Evolutionary conservation across 371 early-diverging fungal species (phyloP).

Genomic region (Zancudomyces culisetae): DNA sequence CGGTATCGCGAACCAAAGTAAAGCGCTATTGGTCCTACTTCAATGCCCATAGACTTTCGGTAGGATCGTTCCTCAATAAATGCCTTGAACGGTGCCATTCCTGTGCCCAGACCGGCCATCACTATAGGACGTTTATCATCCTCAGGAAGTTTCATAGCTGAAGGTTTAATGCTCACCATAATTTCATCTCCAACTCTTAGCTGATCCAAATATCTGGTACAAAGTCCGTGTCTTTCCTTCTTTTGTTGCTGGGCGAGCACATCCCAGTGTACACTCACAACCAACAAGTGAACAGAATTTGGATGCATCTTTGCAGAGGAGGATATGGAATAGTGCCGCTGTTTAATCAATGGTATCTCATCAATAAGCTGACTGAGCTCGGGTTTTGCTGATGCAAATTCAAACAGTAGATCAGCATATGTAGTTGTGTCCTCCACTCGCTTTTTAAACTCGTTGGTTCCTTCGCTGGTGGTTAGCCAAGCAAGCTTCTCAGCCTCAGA

Average conservation of each 20-base stretch:
- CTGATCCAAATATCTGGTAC: constrained; percentile 66
- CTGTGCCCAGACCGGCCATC: constrained; percentile 92
- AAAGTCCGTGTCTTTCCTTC: constrained; percentile 59
- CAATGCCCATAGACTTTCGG: constrained; percentile 45
- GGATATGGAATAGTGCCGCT: constrained; percentile 88
- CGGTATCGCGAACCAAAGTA: constrained; percentile 90
- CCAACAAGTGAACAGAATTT: constrained; percentile 67
- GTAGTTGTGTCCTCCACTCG: constrained; percentile 66
- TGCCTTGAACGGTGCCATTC: constrained; percentile 94
- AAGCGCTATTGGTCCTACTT: constrained; percentile 76
- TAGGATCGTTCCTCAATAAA: constrained; percentile 82
- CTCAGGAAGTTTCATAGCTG: constrained; percentile 83
- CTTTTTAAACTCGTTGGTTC: constrained; percentile 56
- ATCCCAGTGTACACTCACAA: constrained; percentile 79
- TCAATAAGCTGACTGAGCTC: constrained; percentile 43
- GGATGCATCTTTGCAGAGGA: constrained; percentile 71
- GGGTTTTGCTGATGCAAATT: constrained; percentile 68
- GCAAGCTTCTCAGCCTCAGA: constrained; percentile 50
- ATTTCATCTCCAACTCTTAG: constrained; percentile 46
- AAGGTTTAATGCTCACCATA: constrained; percentile 79
- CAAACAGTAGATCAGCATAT: constrained; percentile 66
- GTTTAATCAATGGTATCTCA: constrained; percentile 68
- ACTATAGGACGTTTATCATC: constrained; percentile 66
- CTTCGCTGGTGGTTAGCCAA: constrained; percentile 49
- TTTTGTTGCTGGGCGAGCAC: constrained; percentile 31